These are phyloP conservation scores for Oxyria digyna DNA, from an alignment of 148 eudicot genomes.

Conservation along the genomic window DNA sequence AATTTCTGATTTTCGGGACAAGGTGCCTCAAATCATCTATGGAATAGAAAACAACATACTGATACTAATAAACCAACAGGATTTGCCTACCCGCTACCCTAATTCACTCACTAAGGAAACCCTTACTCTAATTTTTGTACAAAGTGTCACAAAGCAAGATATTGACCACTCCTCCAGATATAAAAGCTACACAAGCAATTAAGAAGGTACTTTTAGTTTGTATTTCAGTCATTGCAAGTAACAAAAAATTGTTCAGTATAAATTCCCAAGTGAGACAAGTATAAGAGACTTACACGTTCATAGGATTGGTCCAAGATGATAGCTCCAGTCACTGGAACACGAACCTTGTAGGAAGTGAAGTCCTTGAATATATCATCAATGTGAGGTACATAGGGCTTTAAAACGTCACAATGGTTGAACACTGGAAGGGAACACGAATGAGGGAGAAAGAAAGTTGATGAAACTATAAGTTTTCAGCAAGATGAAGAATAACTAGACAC, in stretches of 20 bases:
- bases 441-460: constrained; percentile 27
- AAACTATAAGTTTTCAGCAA: neutral
- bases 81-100: no score
- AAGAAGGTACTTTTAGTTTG: neutral
- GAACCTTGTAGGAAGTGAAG: constrained; percentile 95
- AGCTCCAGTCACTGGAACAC: constrained; percentile 98
- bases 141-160: neutral
- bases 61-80: neutral
- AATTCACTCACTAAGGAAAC: no score
- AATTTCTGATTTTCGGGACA: neutral
- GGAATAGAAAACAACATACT: neutral
- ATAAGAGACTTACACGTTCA: constrained; percentile 59
- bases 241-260: neutral
- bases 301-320: constrained; percentile 81
- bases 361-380: constrained; percentile 98
- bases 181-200: neutral
- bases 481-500: neutral
- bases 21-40: neutral
- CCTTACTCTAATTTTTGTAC: no score
- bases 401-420: constrained; percentile 91
- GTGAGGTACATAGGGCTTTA: constrained; percentile 88
- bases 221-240: neutral
- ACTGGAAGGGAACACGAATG: constrained; percentile 55
- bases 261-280: neutral
- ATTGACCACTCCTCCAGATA: neutral